Evolutionary conservation across 2,329 filamentous ascomycete genomes (phyloP), one percentile per base, ranked within the genome.

Genomic region (Monosporascus sp.): DNA sequence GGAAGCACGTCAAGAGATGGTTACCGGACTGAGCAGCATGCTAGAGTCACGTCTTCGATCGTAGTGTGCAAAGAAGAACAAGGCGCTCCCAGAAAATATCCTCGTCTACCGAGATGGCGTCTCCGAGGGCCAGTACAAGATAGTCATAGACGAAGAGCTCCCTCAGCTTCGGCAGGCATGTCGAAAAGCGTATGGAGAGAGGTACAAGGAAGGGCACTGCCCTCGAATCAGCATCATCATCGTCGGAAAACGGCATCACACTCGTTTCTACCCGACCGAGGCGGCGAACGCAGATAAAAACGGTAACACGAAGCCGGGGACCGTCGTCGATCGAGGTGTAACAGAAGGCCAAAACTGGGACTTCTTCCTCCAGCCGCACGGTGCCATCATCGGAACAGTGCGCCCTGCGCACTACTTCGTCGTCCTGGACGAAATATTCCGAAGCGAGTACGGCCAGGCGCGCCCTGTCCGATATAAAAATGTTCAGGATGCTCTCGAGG

Each of bases 51-150:
- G 85, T 0, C 71, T 90, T 1, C 56, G 64, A 1, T 66, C 83
- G 2, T 90, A 85, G 83, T 65, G 70, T 7, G 73, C 36, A n/a
- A 41, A 71, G 20, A 82, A 83, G 60, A 70, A 75, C 18, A 59
- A 63, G 0, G 50, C 51, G 0, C 70, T 82, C 0, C 87, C 88
- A 0, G 75, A 80, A 24, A 87, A 87, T 58, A 82, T 90, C 44
- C 71, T 90, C 35, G 72, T 90, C 9, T 91, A 89, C 65, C 81
- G 87, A n/a, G 87, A 90, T 62, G 87, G 87, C 24, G 86, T 90
- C 2, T 88, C 85, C 0, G 87, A 90, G 58, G 82, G 85, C 0
- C 86, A 90, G 59, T 89, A 88, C 68, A 62, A 76, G 3, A 64
- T 70, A 0, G 80, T 89, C 2, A 64, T 87, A 1, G 66, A 78